Evolutionary conservation across 768 basidiomycete genomes (phyloP), one percentile per base, ranked within the genome.

Genomic region (Terana coerulea): DNA sequence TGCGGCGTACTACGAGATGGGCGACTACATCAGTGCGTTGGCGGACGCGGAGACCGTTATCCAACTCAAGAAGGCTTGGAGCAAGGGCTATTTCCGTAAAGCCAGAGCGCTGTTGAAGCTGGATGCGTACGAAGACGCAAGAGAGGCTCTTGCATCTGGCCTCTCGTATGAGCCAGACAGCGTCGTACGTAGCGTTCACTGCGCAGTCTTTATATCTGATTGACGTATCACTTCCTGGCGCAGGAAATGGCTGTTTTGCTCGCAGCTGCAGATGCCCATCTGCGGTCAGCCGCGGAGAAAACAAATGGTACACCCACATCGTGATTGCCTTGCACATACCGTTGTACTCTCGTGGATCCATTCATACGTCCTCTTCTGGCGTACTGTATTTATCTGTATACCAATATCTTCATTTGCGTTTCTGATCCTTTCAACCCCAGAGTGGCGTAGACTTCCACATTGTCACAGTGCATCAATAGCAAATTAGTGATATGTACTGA

Each of bases 61-160:
- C 35, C 69, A 80, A 56, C 71, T 97, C 46, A 88, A 92, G 62
- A 76, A 84, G 50, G 84, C 83, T 39, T 98, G 95, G 95, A 81
- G 88, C 61, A 99, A 98, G 64, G 97, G 94, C 0, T 91, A 98
- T 67, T 97, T 97, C 75, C 78, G 97, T 52, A 94, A 89, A 64
- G 89, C 91, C 2, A 92, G 91, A 64, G 92, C 95, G 0, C 72
- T 99, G 36, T 72, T 89, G 1, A 91, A 80, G 19, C 74, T 99
- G 44, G 77, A 75, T 3, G 70, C 75, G 39, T 68, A 81, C 49
- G 70, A 83, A 36, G 94, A 95, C 36, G 94, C 94, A 8, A 79
- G 81, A 57, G 88, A 92, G 40, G 84, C 94, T 2, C 70, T 95
- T 53, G 76, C 81, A 57, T 75, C 93, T 6, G 97, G 95, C 2